Evolutionary conservation across 1,284 basidiomycete species (phyloP).

Genomic region (Abortiporus biennis): DNA sequence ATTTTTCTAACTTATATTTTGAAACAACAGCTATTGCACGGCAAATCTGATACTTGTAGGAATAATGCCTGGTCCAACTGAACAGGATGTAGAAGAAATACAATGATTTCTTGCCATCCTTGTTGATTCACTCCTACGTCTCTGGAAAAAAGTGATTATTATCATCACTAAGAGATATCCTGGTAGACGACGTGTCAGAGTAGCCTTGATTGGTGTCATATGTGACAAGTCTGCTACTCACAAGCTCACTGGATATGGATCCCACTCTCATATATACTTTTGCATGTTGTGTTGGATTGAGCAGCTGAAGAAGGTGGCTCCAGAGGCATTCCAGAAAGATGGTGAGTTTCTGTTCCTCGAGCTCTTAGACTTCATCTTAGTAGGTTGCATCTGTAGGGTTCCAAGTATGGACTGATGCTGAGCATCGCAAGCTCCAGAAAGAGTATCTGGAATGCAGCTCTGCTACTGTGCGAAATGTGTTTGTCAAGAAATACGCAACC

Average conservation of each 20-base stretch:
- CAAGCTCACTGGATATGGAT: conserved; percentile 24
- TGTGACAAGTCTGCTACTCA: conserved; percentile 29
- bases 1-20: not conserved
- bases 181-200: conserved; percentile 15
- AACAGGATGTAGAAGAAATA: conserved; percentile 15
- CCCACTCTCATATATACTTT: conserved; percentile 16
- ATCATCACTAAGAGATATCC: conserved; percentile 14
- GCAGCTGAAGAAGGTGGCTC: not conserved
- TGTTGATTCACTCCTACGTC: conserved; percentile 17
- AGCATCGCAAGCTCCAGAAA: no score
- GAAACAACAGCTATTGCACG: conserved; percentile 7
- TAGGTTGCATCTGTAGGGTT: conserved; percentile 10
- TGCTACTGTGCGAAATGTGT: conserved; percentile 11
- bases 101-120: conserved; percentile 13
- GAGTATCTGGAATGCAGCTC: conserved; percentile 10
- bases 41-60: conserved; percentile 13
- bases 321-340: not conserved
- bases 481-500: conserved; percentile 17
- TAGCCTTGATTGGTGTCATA: conserved; percentile 19
- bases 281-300: not conserved
- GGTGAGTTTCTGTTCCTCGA: not conserved
- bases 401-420: conserved; percentile 12
- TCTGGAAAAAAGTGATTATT: conserved; percentile 15
- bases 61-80: conserved; percentile 16
- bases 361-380: conserved; percentile 2